A percentile compares a stretch with the other conserved stretches of the same genome.
Evolutionary conservation across 129 eudicot genomes (phyloP).

Genomic region (Centella asiatica): DNA sequence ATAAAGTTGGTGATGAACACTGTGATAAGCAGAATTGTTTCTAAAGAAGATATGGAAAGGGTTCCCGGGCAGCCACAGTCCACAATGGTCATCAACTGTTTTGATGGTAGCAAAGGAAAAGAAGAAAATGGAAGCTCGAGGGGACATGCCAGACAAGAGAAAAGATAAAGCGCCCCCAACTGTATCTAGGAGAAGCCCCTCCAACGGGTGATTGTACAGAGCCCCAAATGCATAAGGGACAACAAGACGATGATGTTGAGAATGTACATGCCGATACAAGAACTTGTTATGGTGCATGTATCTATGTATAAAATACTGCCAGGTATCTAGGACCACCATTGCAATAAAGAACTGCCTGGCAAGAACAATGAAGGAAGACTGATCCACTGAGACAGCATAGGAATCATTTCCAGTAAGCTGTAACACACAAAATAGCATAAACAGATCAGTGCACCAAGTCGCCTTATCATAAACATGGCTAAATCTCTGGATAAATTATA

Average conservation of each 20-base stretch:
- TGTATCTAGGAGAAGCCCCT: conserved; percentile 80
- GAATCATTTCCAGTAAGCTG: conserved; percentile 54
- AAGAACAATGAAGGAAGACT: conserved; percentile 42
- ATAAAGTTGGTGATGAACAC: conserved; percentile 86
- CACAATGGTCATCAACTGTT: conserved; percentile 93
- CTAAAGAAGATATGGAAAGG: conserved; percentile 67
- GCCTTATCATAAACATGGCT: neutral
- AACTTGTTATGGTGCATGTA: conserved; percentile 95
- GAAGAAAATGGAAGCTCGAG: conserved; percentile 86
- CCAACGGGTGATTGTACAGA: conserved; percentile 85
- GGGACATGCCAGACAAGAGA: conserved; percentile 88
- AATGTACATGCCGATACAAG: conserved; percentile 69
- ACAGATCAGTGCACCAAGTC: neutral
- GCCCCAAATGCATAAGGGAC: conserved; percentile 96
- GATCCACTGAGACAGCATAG: conserved; percentile 19
- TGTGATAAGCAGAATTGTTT: conserved; percentile 89
- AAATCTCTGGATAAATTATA: neutral
- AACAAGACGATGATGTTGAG: conserved; percentile 74
- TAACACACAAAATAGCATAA: conserved; percentile 1
- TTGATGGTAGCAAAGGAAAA: conserved; percentile 90
- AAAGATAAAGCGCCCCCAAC: conserved; percentile 84
- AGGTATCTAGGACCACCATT: conserved; percentile 71
- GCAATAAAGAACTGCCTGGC: conserved; percentile 54
- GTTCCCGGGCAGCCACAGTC: conserved; percentile 86
- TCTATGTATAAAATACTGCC: conserved; percentile 87